A percentile compares a stretch with the other conserved stretches of the same genome.
These are phyloP conservation scores for Erodium moschatum DNA, from an alignment of 441 rosid genomes.

Conservation along the genomic window DNA sequence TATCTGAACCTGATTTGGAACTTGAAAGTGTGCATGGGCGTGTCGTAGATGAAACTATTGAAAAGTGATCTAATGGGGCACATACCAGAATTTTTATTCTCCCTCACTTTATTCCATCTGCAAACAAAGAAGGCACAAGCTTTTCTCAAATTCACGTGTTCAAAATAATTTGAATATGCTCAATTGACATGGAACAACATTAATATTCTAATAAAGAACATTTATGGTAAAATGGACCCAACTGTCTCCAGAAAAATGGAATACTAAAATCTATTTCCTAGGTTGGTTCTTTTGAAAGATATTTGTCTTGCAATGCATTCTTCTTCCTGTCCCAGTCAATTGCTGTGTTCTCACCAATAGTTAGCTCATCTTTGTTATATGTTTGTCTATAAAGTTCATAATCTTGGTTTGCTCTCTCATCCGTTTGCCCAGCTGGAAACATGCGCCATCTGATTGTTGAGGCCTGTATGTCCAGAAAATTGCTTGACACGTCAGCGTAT, in stretches of 20 bases:
- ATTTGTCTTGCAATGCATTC: not conserved
- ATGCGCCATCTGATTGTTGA: slow-evolving; percentile 76
- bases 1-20: not conserved
- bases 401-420: slow-evolving; percentile 19
- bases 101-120: not conserved
- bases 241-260: not conserved
- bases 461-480: slow-evolving; percentile 67
- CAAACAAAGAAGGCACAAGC: not conserved
- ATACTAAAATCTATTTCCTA: not conserved
- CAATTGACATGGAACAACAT: too few species aligned
- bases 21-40: not conserved
- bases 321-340: not conserved
- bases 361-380: not conserved
- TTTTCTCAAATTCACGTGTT: too few species aligned
- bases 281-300: not conserved
- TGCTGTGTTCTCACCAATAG: not conserved
- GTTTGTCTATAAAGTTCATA: slow-evolving; percentile 9
- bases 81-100: not conserved
- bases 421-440: slow-evolving; percentile 54
- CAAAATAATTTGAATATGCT: too few species aligned
- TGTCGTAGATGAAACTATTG: not conserved
- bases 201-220: too few species aligned
- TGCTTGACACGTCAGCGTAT: slow-evolving; percentile 62
- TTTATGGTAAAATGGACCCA: too few species aligned
- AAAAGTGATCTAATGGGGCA: not conserved